A percentile compares a stretch with the other conserved stretches of the same genome.
Conservation (phyloP, 345 rosid genomes). For the Melaleuca quinquenervia region DNA sequence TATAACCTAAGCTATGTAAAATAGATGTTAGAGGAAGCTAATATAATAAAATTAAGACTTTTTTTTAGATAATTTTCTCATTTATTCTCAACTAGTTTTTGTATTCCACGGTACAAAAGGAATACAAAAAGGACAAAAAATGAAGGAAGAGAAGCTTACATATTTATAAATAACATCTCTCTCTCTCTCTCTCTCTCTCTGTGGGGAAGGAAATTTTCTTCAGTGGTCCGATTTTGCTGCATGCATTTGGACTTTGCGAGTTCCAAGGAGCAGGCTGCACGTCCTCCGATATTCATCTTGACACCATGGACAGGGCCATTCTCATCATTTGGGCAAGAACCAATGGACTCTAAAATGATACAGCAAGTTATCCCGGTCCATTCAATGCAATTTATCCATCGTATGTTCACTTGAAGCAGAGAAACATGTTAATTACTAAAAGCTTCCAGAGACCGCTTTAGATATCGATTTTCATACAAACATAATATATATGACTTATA, state of each 20-base stretch:
- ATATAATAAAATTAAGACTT: too few species aligned
- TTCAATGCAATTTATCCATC: neutral
- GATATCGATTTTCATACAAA: neutral
- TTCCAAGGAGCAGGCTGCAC: neutral
- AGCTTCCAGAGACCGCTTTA: neutral
- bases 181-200: neutral
- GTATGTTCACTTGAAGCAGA: neutral
- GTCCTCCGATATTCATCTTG: neutral
- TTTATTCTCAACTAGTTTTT: neutral
- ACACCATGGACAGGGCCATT: neutral
- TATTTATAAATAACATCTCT: neutral
- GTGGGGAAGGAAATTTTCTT: neutral
- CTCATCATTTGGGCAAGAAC: neutral
- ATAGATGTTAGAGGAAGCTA: neutral
- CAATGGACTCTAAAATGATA: neutral
- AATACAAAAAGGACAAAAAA: neutral
- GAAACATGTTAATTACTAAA: neutral
- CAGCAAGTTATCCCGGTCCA: neutral
- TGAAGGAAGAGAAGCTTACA: neutral
- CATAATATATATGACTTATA: too few species aligned
- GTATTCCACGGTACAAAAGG: neutral
- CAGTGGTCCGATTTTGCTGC: neutral
- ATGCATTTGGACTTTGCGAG: neutral
- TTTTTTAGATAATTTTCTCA: too few species aligned
- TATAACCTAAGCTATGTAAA: neutral